phyloP scores from a whole-genome alignment of 2,329 filamentous ascomycete genomes.

The Trichoderma sp. region DNA sequence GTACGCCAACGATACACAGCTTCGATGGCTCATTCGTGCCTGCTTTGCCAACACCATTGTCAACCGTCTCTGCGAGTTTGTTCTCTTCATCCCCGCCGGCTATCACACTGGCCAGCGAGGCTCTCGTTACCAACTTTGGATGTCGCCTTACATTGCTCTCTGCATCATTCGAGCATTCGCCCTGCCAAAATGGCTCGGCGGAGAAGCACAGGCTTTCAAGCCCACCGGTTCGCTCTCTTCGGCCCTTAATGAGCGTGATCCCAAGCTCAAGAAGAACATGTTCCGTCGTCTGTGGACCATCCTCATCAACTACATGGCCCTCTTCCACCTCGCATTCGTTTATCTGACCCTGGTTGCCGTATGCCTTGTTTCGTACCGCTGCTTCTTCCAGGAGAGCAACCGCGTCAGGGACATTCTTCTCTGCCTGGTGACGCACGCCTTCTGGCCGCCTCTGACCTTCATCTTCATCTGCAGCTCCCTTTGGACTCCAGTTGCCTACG shows the following conservation, averaged over 20 bases:
- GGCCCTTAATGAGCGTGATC: slow-evolving; percentile 59
- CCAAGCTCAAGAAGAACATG: slow-evolving; percentile 53
- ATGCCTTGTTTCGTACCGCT: slow-evolving; percentile 52
- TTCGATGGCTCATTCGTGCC: slow-evolving; percentile 59
- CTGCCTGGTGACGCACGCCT: slow-evolving; percentile 59
- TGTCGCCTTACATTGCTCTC: slow-evolving; percentile 62
- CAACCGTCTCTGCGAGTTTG: slow-evolving; percentile 58
- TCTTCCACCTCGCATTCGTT: slow-evolving; percentile 57
- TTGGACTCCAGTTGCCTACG: slow-evolving; percentile 62
- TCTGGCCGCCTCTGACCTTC: slow-evolving; percentile 63
- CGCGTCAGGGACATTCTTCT: slow-evolving; percentile 45
- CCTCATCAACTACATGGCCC: slow-evolving; percentile 56
- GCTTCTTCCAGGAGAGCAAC: slow-evolving; percentile 43
- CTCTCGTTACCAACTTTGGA: slow-evolving; percentile 60
- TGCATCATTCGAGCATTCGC: slow-evolving; percentile 60
- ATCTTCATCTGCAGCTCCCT: slow-evolving; percentile 55
- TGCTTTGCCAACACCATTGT: slow-evolving; percentile 53
- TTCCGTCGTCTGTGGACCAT: slow-evolving; percentile 55
- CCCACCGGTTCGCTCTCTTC: slow-evolving; percentile 60
- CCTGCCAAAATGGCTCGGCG: slow-evolving; percentile 61
- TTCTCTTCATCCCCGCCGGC: slow-evolving; percentile 60
- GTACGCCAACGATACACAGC: slow-evolving; percentile 52
- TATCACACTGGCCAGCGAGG: slow-evolving; percentile 61
- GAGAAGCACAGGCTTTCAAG: slow-evolving; percentile 59
- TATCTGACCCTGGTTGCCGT: slow-evolving; percentile 55